These are phyloP conservation scores for Stemphylium lycopersici DNA, from an alignment of 2,329 filamentous ascomycete genomes.

Conservation along the genomic window DNA sequence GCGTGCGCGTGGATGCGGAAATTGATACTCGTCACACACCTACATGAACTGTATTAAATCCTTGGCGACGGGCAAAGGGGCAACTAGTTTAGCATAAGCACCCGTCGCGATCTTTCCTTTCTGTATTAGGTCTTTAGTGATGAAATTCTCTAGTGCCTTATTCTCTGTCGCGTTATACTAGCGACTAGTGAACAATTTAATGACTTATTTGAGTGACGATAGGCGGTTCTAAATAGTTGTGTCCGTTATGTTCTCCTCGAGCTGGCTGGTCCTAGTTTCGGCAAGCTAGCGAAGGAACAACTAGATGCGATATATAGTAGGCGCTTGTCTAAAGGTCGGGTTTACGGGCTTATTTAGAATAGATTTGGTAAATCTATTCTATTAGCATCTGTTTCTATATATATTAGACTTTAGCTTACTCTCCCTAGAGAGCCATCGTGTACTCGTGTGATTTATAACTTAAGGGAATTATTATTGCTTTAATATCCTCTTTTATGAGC, in stretches of 20 bases:
- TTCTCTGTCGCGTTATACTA: slow-evolving; percentile 12
- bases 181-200: slow-evolving; percentile 11
- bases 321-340: not conserved
- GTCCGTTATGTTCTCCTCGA: slow-evolving; percentile 16
- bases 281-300: slow-evolving; percentile 12
- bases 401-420: not conserved
- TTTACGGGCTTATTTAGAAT: not conserved
- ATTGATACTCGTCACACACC: slow-evolving; percentile 13
- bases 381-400: not conserved
- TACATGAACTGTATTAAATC: slow-evolving; percentile 15
- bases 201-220: slow-evolving; percentile 8
- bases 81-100: slow-evolving; percentile 9
- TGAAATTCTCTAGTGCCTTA: not conserved
- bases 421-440: not conserved
- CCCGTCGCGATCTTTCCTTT: not conserved
- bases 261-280: slow-evolving; percentile 1
- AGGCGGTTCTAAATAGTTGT: slow-evolving; percentile 11
- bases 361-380: not conserved
- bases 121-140: not conserved
- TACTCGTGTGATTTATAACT: not conserved
- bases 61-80: slow-evolving; percentile 3
- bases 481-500: not conserved
- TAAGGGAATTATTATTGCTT: slow-evolving; percentile 1
- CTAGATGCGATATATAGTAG: not conserved
- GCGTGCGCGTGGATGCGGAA: slow-evolving; percentile 3